Percentiles rank a stretch among this genome's conserved stretches.
Evolutionary conservation across 495 filamentous ascomycete species (phyloP).

Genomic region (Rostrohypoxylon terebratum): DNA sequence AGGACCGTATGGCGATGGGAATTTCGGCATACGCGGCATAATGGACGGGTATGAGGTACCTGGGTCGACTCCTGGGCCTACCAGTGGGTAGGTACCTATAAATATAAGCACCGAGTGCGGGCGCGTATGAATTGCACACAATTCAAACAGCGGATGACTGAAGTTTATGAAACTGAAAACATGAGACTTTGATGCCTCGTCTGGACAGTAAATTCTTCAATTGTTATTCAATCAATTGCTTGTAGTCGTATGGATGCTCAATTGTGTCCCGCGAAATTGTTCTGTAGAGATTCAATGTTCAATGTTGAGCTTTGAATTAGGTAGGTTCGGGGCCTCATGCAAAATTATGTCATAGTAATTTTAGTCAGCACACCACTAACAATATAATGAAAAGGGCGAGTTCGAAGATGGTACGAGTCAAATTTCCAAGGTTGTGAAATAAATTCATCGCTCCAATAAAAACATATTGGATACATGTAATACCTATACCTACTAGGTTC

Average conservation of each 20-base stretch:
- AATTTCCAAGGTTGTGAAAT: neutral
- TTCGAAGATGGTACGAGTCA: neutral
- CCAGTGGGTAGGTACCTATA: too few species aligned
- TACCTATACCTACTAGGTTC: too few species aligned
- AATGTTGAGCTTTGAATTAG: neutral
- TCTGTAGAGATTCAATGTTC: too few species aligned
- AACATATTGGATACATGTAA: neutral
- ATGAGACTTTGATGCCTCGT: neutral
- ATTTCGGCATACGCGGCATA: constrained; percentile 33
- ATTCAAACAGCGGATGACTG: neutral
- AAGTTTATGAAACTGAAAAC: neutral
- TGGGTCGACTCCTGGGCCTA: too few species aligned
- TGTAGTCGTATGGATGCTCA: neutral
- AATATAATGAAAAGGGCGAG: neutral
- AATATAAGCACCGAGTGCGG: neutral
- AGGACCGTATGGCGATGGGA: constrained; percentile 52
- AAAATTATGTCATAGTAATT: constrained; percentile 38
- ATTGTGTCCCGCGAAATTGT: neutral
- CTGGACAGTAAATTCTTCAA: neutral
- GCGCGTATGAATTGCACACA: neutral
- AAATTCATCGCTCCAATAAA: neutral
- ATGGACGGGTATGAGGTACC: neutral
- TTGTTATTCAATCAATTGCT: neutral
- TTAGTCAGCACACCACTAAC: constrained; percentile 22
- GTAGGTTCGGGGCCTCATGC: neutral